These are phyloP conservation scores for Gossypium australe DNA, from an alignment of 345 rosid genomes.

Conservation along the genomic window DNA sequence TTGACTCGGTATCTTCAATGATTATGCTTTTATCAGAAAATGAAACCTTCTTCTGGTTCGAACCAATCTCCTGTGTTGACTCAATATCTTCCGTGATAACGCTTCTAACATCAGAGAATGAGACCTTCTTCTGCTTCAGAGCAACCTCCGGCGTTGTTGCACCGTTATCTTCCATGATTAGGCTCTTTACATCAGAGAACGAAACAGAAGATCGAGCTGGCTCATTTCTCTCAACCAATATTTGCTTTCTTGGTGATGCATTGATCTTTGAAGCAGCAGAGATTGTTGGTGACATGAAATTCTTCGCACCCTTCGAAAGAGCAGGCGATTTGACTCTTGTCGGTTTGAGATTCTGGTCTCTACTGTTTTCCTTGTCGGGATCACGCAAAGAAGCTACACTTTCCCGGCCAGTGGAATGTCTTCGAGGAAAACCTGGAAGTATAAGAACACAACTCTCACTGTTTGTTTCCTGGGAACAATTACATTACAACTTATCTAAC, in stretches of 20 bases:
- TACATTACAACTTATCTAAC: neutral
- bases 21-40: conserved; percentile 37
- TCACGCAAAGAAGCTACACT: conserved; percentile 29
- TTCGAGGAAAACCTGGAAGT: conserved; percentile 37
- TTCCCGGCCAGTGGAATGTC: conserved; percentile 46
- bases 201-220: conserved; percentile 38
- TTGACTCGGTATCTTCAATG: conserved; percentile 27
- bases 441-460: neutral
- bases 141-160: conserved; percentile 17
- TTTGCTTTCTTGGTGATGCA: conserved; percentile 68
- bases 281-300: conserved; percentile 89
- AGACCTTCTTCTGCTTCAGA: conserved; percentile 8
- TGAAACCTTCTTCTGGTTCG: conserved; percentile 24
- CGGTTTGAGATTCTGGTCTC: conserved; percentile 27
- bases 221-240: conserved; percentile 61
- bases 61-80: neutral
- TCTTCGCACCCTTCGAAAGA: conserved; percentile 45
- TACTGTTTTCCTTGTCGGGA: conserved; percentile 64
- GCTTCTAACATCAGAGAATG: conserved; percentile 36
- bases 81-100: conserved; percentile 28
- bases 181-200: conserved; percentile 35
- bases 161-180: conserved; percentile 29
- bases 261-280: conserved; percentile 77
- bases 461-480: neutral
- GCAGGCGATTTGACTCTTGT: conserved; percentile 35